Base-by-base conservation (phyloP, 192 early-diverging fungal genomes). In the Linderina pennispora region DNA sequence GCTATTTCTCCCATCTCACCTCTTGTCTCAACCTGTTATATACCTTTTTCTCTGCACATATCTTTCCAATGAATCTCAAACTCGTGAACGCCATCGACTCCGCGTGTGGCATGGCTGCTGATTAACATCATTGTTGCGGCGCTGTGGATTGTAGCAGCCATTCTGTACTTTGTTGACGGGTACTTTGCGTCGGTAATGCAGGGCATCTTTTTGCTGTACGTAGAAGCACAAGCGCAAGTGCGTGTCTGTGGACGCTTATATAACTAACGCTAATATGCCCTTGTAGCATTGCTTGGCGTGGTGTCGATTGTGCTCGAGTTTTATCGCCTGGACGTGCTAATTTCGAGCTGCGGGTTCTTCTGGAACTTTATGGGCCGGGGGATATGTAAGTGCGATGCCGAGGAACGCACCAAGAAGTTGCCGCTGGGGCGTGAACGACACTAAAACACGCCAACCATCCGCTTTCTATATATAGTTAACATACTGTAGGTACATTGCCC, bases 281-380 rank as follows among this genome's bases (percentile, higher is more conserved):
- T n/a, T n/a, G n/a, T n/a, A n/a, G n/a, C n/a, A n/a, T 15, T 70
- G 22, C 32, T 70, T 25, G 66, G 59, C 43, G 16, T 53, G 9
- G 32, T 33, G 21, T 58, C 66, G 9, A 62, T 70, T 23, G 38
- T 62, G 26, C 54, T 62, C 20, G 66, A 70, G 66, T 62, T 70
- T 37, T 62, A 43, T 40, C 66, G 66, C 6, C 66, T 59, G 4
- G 45, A 32, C 4, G 44, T 47, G 22, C 43, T 70, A 13, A 48
- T 70, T 16, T 39, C 61, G 26, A 56, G 62, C 66, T 70, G 66
- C 47, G 57, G 54, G 43, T 70, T 70, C 44, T 9, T 70, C 55
- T 70, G 66, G 66, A 70, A 70, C 43, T 70, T 70, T 35, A 62
- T 70, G 55, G 66, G 66, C n/a, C 66, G 66, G 2, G 66, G 66